Base-by-base conservation (phyloP, 176 grass and related monocot genomes). In the Musa acuminata region DNA sequence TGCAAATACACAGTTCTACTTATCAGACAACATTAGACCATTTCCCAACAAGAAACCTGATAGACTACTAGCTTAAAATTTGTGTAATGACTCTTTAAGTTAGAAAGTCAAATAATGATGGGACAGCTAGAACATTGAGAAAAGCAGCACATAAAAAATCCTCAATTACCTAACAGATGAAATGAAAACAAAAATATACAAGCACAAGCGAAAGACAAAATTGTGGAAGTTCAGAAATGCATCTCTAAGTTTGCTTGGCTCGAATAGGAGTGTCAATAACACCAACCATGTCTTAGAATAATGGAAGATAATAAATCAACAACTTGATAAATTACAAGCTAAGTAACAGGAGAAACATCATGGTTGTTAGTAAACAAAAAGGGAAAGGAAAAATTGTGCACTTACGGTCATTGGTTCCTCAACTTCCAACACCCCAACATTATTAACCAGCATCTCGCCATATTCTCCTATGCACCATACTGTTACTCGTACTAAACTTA, bases 391-490 rank as follows among this genome's bases (percentile, higher is more conserved):
- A 64, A 24, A 52, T 43, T 16, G 19, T 79, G 63, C 49, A 86
- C 96, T 91, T 74, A 99, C 96, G 53, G 84, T 95, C 68, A 94
- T 89, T 9, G 88, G 88, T 80, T 99, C 96, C 67, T 99, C 96
- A 26, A 82, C 73, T 53, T 91, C 84, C 55, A 99, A 83, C 71
- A 82, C 80, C 51, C 83, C 85, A 75, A 91, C 72, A 84, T 95
- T 94, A 79, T 89, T 99, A 53, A 99, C 96, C 80, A 99, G 80
- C 96, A 99, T 99, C 83, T 99, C 96, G 27, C 96, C 96, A 62
- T 95, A 99, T 79, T 99, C 96, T 77, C 96, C 91, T 78, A 95
- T 89, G 83, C 91, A 99, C 96, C 96, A 99, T 60, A 99, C 84
- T 91, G 88, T 64, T 62, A 94, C 96, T 82, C 91, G 85, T 68